Base-by-base conservation (phyloP, 129 eudicot genomes). In the Artemisia annua region DNA sequence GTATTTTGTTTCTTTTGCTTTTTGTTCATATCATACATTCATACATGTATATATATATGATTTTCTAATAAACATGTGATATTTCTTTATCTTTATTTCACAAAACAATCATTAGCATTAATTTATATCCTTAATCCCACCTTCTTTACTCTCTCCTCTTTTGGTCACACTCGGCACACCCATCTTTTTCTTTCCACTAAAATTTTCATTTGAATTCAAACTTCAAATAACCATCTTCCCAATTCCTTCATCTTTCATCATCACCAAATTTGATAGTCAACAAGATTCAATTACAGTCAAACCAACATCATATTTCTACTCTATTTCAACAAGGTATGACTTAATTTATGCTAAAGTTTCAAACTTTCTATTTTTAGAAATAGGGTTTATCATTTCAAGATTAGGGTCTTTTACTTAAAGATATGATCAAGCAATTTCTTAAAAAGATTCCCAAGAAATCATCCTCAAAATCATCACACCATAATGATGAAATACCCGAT, bases 391-490 rank as follows among this genome's bases (percentile, higher is more conserved):
- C 74, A 71, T 64, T 57, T 48, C 17, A 12, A 76, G n/a, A 46
- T 63, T 63, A 52, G 71, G 63, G 71, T 64, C 48, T 68, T 58
- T 22, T 9, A 32, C 3, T 49, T 16, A n/a, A 60, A 48, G 77
- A 74, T 77, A 88, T 88, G 96, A 79, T 88, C 75, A 88, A 86
- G 80, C 91, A 86, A 49, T 81, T 86, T 65, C 64, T 88, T 0
- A 85, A 85, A 57, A 88, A 88, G 91, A 85, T 88, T 79, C 96
- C 96, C 5, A 71, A 83, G 87, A 88, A 88, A 86, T 78, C 80
- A 39, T 83, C 96, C n/a, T 85, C 88, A 0, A 88, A 88, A 84
- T 86, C 86, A 1, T 68, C 87, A 13, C 84, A 80, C 30, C 48
- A 56, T 74, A 78, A 85, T 72, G 71, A 75, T 59, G 30, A 74